A percentile compares a stretch with the other conserved stretches of the same genome.
phyloP scores from a whole-genome alignment of 1,284 basidiomycete genomes.

The Sanghuangporus baumii region DNA sequence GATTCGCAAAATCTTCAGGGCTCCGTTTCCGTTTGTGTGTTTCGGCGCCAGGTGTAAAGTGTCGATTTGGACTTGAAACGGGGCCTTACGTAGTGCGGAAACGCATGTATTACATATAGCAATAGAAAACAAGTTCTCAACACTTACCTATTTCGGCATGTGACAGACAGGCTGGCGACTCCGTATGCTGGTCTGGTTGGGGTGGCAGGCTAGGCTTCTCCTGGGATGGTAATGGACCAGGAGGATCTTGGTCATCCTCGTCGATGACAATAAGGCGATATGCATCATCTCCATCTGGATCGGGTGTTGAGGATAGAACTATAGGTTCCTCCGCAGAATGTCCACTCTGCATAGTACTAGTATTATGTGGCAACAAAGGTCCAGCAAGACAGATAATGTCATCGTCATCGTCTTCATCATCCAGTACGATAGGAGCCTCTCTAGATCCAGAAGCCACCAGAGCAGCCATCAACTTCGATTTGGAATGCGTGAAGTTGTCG shows the following conservation, averaged over 20 bases:
- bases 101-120: background rate
- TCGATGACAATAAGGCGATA: background rate
- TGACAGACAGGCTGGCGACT: background rate
- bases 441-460: background rate
- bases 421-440: background rate
- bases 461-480: background rate
- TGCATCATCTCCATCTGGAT: background rate
- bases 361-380: background rate
- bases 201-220: background rate
- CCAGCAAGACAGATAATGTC: background rate
- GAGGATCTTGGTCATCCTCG: background rate
- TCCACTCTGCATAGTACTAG: background rate
- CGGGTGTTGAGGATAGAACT: background rate
- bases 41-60: background rate
- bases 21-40: slow-evolving; percentile 2
- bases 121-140: background rate
- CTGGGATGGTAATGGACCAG: background rate
- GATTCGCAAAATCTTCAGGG: background rate
- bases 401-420: slow-evolving; percentile 5
- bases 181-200: background rate
- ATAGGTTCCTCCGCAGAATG: background rate
- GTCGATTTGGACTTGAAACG: background rate
- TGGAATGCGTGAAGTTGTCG: background rate
- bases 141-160: background rate
- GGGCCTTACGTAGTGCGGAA: background rate